phyloP scores from a whole-genome alignment of 495 filamentous ascomycete genomes.

The Haplographium delicatum region DNA sequence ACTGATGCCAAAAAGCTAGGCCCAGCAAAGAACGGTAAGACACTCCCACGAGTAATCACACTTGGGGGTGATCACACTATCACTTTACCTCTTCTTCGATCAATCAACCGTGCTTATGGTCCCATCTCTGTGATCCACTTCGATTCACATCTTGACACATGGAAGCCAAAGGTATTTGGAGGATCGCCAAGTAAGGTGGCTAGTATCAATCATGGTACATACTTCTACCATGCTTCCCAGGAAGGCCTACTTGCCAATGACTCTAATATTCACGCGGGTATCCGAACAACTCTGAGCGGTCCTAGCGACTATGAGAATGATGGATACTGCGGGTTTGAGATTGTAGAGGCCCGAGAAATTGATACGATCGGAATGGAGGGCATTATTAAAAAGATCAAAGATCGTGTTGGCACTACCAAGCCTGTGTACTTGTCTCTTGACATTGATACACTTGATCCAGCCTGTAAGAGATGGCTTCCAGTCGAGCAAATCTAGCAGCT shows the following conservation, averaged over 20 bases:
- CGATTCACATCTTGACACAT: conserved; percentile 57
- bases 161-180: conserved; percentile 58
- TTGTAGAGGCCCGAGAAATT: conserved; percentile 71
- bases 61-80: conserved; percentile 65
- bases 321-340: conserved; percentile 72
- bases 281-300: conserved; percentile 69
- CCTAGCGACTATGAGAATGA: conserved; percentile 73
- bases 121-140: conserved; percentile 64
- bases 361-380: conserved; percentile 66
- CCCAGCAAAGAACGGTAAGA: conserved; percentile 46
- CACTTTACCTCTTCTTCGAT: conserved; percentile 55
- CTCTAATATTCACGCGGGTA: conserved; percentile 74
- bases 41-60: conserved; percentile 55
- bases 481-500: conserved; percentile 1
- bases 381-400: conserved; percentile 67
- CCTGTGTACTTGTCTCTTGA: conserved; percentile 74
- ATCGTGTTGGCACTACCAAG: conserved; percentile 58
- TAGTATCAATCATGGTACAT: conserved; percentile 71
- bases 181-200: conserved; percentile 59
- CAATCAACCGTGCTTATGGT: conserved; percentile 59
- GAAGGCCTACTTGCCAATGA: conserved; percentile 71
- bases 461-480: conserved; percentile 42
- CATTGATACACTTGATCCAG: conserved; percentile 75
- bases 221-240: conserved; percentile 68
- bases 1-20: conserved; percentile 43